A percentile compares a stretch with the other conserved stretches of the same genome.
phyloP scores from a whole-genome alignment of 2,329 filamentous ascomycete genomes.

The Clarireedia sp. region DNA sequence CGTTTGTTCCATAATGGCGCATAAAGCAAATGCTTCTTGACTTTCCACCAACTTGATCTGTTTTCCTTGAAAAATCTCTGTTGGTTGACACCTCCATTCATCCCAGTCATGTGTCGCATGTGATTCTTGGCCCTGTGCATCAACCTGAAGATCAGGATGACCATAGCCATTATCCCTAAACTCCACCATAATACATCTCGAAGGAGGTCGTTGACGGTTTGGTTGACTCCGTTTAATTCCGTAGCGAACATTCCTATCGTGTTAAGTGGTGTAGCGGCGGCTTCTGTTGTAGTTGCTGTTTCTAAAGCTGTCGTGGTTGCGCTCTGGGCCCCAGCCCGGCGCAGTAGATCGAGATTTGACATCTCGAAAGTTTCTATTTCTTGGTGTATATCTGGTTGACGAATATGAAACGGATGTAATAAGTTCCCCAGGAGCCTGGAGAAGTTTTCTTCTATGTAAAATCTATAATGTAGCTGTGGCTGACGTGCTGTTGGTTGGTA shows the following conservation, averaged over 20 bases:
- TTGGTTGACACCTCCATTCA: conserved; percentile 43
- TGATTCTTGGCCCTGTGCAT: conserved; percentile 47
- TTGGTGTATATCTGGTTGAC: background rate
- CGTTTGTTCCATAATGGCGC: conserved; percentile 57
- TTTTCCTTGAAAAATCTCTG: conserved; percentile 53
- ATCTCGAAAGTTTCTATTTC: background rate
- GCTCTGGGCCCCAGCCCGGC: background rate
- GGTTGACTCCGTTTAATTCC: conserved; percentile 52
- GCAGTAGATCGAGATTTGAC: conserved; percentile 3
- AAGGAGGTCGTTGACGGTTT: conserved; percentile 48
- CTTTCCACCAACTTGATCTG: conserved; percentile 48
- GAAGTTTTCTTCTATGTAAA: background rate
- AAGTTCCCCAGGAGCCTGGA: background rate
- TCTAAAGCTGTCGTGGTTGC: conserved; percentile 10
- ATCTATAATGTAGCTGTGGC: background rate
- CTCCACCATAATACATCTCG: conserved; percentile 53
- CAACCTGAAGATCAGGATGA: conserved; percentile 46
- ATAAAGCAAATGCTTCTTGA: conserved; percentile 57
- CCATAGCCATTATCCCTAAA: conserved; percentile 46
- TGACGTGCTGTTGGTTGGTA: conserved; percentile 2
- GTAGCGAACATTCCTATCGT: conserved; percentile 50
- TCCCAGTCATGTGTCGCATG: conserved; percentile 50
- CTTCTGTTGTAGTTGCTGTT: conserved; percentile 8
- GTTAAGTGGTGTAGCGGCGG: conserved; percentile 29
- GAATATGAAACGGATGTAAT: background rate